Evolutionary conservation across 2,329 filamentous ascomycete genomes (phyloP), one percentile per base, ranked within the genome.

Genomic region (Trichoderma polysporum): DNA sequence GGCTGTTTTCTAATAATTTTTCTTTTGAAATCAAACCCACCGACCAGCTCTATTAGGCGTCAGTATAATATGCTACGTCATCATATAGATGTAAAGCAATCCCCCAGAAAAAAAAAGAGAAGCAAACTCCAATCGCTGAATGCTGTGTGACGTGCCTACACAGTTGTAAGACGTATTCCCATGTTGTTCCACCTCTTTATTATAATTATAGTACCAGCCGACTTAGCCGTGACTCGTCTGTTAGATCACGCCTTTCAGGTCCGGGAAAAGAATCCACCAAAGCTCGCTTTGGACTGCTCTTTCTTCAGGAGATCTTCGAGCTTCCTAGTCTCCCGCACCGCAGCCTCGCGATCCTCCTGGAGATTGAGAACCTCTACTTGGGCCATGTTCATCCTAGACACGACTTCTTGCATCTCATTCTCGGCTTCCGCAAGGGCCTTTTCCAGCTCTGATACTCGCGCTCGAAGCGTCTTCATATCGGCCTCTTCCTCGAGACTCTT

Each of bases 341-440:
- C 91, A 71, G 90, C 88, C 74, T 95, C 92, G 72, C 88, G 85
- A 77, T 91, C 87, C 71, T 88, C 87, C 77, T 94, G 91, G 56
- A 96, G 83, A 75, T 92, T 90, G 73, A 91, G 88, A 53, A 95
- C 92, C 79, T 94, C 91, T 70, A 94, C 91, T 80, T 95, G 92
- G 29, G 91, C 90, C 72, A 84, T 83, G 79, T 91, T 94, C 89
- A 96, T 94, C 72, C 88, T 86, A 68, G 88, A 84, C 17, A 95
- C 89, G 6, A 95, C 91, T 74, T 92, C 89, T 74, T 92, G 88
- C 90, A 95, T 94, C 79, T 94, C 91, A 54, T 83, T 84, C 74
- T 95, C 92, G 12, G 79, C 77, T 39, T 80, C 77, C 9, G 77
- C 76, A 3, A 80, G 77, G 17, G 94, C 90, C 73, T 88, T 89